phyloP scores from a whole-genome alignment of 495 filamentous ascomycete genomes.

The Friedmanniomyces endolithicus region DNA sequence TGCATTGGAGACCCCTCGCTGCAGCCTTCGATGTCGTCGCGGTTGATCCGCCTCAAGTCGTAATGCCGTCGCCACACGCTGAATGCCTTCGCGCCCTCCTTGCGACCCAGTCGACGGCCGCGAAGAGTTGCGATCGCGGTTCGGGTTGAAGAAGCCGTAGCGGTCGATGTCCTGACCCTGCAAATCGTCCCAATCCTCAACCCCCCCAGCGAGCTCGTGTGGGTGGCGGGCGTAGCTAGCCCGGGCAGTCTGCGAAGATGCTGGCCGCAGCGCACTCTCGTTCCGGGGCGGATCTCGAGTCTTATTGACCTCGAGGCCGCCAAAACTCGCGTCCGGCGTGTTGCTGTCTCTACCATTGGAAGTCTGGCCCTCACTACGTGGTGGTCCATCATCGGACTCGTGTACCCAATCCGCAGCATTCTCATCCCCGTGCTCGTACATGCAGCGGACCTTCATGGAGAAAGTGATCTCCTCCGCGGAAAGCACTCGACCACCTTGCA shows the following conservation, averaged over 20 bases:
- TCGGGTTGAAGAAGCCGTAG: constrained; percentile 79
- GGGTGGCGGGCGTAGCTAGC: constrained; percentile 33
- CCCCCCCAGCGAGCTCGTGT: constrained; percentile 62
- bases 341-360: background rate
- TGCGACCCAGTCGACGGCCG: constrained; percentile 11
- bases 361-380: background rate
- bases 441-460: constrained; percentile 76
- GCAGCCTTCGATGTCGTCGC: constrained; percentile 43
- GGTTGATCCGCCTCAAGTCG: constrained; percentile 52
- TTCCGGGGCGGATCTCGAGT: background rate
- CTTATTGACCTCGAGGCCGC: background rate
- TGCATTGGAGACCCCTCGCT: constrained; percentile 38
- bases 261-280: background rate
- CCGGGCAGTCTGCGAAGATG: constrained; percentile 3
- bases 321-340: background rate
- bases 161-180: constrained; percentile 76
- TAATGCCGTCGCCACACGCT: constrained; percentile 54
- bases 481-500: constrained; percentile 33
- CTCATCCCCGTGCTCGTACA: constrained; percentile 70
- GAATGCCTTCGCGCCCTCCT: constrained; percentile 39
- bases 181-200: constrained; percentile 92
- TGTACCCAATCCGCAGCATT: constrained; percentile 39
- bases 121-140: constrained; percentile 19
- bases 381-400: background rate
- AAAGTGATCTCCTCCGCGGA: constrained; percentile 76